These are phyloP conservation scores for Leccinum truebloodii DNA, from an alignment of 768 basidiomycete genomes.

Conservation along the genomic window DNA sequence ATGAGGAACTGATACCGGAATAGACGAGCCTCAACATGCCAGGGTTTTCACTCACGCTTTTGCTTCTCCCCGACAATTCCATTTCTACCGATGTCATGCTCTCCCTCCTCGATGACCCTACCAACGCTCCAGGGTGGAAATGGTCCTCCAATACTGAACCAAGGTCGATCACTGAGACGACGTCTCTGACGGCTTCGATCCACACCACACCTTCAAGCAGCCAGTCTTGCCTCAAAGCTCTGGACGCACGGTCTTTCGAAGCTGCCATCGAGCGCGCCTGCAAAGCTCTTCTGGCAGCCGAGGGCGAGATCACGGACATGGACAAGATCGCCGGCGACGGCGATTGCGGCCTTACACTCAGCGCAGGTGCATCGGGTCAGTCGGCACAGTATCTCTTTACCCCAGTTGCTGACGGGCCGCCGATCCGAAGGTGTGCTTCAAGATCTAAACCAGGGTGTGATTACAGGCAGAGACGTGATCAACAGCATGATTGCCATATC, in stretches of 20 bases:
- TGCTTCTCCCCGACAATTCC: constrained; percentile 61
- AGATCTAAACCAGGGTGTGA: constrained; percentile 51
- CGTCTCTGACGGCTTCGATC: constrained; percentile 13
- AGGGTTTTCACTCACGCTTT: constrained; percentile 82
- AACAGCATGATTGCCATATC: constrained; percentile 67
- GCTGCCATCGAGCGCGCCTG: constrained; percentile 59
- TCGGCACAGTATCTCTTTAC: background rate
- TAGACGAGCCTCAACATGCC: constrained; percentile 93
- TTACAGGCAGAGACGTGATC: constrained; percentile 66
- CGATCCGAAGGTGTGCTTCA: constrained; percentile 54
- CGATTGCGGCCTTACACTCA: constrained; percentile 67
- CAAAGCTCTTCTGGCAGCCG: constrained; percentile 67
- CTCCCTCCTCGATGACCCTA: constrained; percentile 66
- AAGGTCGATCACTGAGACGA: constrained; percentile 16
- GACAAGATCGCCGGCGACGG: constrained; percentile 94
- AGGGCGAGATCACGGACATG: constrained; percentile 88
- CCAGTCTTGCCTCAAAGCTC: constrained; percentile 33
- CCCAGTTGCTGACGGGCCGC: background rate
- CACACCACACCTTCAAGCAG: constrained; percentile 3
- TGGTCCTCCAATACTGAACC: constrained; percentile 61
- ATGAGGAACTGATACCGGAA: constrained; percentile 5
- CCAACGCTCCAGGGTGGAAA: constrained; percentile 82
- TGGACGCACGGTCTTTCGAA: constrained; percentile 53
- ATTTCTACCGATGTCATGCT: constrained; percentile 49
- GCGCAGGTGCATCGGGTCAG: constrained; percentile 73